Base-by-base conservation (phyloP, 805 yeast species). In the Torulaspora delbrueckii region DNA sequence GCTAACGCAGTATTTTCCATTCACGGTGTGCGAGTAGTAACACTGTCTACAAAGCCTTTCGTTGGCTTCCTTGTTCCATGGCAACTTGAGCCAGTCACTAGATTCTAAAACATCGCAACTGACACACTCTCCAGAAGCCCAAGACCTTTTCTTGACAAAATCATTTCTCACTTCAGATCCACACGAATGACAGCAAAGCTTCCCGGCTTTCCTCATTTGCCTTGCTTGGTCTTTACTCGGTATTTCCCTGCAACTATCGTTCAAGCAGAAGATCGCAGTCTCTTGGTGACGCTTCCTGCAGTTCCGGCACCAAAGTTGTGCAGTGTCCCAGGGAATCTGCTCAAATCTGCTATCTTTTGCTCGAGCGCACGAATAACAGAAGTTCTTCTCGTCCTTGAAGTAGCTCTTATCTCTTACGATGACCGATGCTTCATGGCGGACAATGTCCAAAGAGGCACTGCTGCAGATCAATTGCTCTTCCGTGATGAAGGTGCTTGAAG, bases 181-280 rank as follows among this genome's bases (percentile, higher is more conserved):
- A 6, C 34, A 31, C 5, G 9, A 16, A 13, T 9, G 9, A 9
- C 34, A 31, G 19, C 18, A 6, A 13, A 16, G 34, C 34, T 13
- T 31, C 5, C 34, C 19, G 6, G 19, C 16, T 16, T 31, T 31
- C 34, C 4, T 14, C 10, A 26, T 26, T 26, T 26, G 82, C 14
- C 18, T 34, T 31, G 35, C 22, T 24, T 47, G 41, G 26, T 35
- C 37, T 33, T 47, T 30, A 23, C 27, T 9, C 2, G 47, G 43
- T n/a, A 38, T 44, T 26, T 39, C 31, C 5, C 18, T 25, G 25
- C 43, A 44, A 13, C 18, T n/a, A 8, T 9, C 24, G 23, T 39
- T 39, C 19, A 18, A 8, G 26, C 47, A 38, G 8, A 44, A 6
- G 28, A 8, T 26, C 28, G 10, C 12, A 1, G 28, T 26, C 28